Conservation (phyloP, 2,329 filamentous ascomycete genomes). For the Paraphaeosphaeria sporulosa region DNA sequence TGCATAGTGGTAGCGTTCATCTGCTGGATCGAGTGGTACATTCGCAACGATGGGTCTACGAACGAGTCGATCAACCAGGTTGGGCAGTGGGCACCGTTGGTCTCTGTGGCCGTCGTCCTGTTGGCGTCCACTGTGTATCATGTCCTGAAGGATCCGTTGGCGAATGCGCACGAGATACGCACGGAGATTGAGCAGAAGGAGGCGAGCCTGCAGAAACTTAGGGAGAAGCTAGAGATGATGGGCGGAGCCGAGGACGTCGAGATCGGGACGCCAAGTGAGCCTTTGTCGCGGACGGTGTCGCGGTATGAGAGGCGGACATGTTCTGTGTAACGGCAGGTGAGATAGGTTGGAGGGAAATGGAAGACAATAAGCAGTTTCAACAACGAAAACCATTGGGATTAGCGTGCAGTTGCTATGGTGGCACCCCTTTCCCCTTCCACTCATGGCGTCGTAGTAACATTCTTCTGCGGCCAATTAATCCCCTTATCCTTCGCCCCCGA, state of each 20-base stretch:
- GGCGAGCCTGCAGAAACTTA: not conserved
- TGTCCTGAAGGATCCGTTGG: not conserved
- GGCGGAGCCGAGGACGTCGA: not conserved
- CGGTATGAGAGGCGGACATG: not conserved
- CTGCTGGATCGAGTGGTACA: conserved; percentile 25
- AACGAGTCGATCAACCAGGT: conserved; percentile 21
- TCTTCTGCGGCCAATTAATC: conserved; percentile 42
- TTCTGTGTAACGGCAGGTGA: not conserved
- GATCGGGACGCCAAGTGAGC: not conserved
- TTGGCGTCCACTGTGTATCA: conserved; percentile 17
- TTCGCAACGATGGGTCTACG: conserved; percentile 20
- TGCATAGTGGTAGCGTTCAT: conserved; percentile 20
- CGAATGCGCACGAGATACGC: conserved; percentile 5
- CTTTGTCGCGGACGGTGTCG: not conserved
- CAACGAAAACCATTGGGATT: too few species aligned
- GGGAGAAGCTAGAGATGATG: not conserved
- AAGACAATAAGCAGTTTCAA: too few species aligned
- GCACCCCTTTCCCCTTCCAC: not conserved
- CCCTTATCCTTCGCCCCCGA: conserved; percentile 43
- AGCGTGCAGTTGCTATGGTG: too few species aligned
- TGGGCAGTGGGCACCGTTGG: conserved; percentile 18
- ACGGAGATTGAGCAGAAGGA: not conserved
- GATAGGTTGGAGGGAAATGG: too few species aligned
- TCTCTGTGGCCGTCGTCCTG: conserved; percentile 13
- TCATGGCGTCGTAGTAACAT: conserved; percentile 21